phyloP scores from a whole-genome alignment of 2,329 filamentous ascomycete species.

The Aspergillus piperis region DNA sequence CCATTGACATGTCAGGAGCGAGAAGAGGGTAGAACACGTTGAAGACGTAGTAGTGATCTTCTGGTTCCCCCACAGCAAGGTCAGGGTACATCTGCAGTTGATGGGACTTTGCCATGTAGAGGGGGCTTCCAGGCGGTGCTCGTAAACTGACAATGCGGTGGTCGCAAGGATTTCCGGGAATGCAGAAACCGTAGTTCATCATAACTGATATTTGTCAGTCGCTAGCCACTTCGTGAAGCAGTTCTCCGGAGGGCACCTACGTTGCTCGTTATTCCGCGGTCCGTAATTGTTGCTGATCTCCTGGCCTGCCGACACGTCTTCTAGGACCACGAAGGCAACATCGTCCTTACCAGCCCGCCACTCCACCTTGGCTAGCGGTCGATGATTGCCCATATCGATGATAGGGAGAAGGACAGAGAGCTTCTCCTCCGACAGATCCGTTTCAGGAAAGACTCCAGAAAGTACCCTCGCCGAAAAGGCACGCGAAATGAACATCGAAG shows the following conservation, averaged over 20 bases:
- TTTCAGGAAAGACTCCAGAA: conserved; percentile 35
- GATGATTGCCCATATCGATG: conserved; percentile 72
- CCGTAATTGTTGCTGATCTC: conserved; percentile 72
- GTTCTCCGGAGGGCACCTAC: conserved; percentile 26
- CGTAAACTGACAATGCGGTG: conserved; percentile 46
- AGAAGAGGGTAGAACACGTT: conserved; percentile 48
- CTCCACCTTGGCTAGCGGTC: conserved; percentile 58
- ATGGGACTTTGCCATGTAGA: conserved; percentile 38
- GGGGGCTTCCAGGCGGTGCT: conserved; percentile 43
- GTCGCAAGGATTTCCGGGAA: conserved; percentile 46
- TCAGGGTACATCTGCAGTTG: conserved; percentile 38
- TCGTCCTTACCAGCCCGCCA: conserved; percentile 56
- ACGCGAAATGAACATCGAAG: conserved; percentile 46
- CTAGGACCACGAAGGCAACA: conserved; percentile 46
- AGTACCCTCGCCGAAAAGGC: conserved; percentile 49
- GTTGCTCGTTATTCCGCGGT: conserved; percentile 71
- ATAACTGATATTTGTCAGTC: conserved; percentile 35
- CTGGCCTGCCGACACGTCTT: conserved; percentile 53
- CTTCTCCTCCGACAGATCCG: conserved; percentile 54
- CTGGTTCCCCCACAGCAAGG: conserved; percentile 24
- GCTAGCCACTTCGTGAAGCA: neutral
- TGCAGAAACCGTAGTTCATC: conserved; percentile 50
- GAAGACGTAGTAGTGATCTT: conserved; percentile 48
- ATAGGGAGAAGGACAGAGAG: conserved; percentile 71
- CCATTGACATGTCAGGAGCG: conserved; percentile 34